Evolutionary conservation across 306 rosid species (phyloP).

Genomic region (Malus asiatica): DNA sequence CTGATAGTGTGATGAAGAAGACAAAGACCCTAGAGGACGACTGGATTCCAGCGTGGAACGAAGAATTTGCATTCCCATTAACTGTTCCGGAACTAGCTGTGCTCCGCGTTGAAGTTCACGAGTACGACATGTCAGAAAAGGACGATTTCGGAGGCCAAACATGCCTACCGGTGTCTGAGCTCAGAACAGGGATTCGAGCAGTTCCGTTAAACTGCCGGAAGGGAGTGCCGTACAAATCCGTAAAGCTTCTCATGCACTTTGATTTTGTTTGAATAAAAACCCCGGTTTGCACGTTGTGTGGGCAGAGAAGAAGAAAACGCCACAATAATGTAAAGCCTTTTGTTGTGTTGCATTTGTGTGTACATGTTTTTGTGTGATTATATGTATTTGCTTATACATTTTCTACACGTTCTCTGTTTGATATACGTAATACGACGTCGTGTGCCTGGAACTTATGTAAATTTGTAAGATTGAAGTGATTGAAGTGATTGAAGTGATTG

Average conservation of each 20-base stretch:
- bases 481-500: too few relatives aligned
- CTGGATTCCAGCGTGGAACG: slow-evolving; percentile 88
- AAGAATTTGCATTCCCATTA: slow-evolving; percentile 63
- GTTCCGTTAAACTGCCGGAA: slow-evolving; percentile 45
- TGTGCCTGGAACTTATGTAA: background rate
- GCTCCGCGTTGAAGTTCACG: slow-evolving; percentile 89
- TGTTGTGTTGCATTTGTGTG: background rate
- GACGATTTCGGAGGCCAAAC: slow-evolving; percentile 98
- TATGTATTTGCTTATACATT: background rate
- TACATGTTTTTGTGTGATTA: slow-evolving; percentile 3
- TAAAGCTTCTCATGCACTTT: slow-evolving; percentile 86
- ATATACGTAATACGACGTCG: background rate
- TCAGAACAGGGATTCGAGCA: slow-evolving; percentile 72
- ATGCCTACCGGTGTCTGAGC: slow-evolving; percentile 69
- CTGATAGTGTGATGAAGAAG: slow-evolving; percentile 61
- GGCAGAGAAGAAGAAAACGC: background rate
- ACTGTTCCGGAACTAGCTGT: slow-evolving; percentile 78
- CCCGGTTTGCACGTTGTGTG: background rate
- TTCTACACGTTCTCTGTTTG: background rate
- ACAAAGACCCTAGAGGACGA: slow-evolving; percentile 77
- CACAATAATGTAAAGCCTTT: slow-evolving; percentile 15
- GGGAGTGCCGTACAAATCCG: slow-evolving; percentile 67
- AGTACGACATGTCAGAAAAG: slow-evolving; percentile 93
- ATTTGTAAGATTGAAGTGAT: background rate
- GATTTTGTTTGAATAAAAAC: slow-evolving; percentile 37